Evolutionary conservation across 768 basidiomycete genomes (phyloP).

Genomic region (Trametes coccinea): DNA sequence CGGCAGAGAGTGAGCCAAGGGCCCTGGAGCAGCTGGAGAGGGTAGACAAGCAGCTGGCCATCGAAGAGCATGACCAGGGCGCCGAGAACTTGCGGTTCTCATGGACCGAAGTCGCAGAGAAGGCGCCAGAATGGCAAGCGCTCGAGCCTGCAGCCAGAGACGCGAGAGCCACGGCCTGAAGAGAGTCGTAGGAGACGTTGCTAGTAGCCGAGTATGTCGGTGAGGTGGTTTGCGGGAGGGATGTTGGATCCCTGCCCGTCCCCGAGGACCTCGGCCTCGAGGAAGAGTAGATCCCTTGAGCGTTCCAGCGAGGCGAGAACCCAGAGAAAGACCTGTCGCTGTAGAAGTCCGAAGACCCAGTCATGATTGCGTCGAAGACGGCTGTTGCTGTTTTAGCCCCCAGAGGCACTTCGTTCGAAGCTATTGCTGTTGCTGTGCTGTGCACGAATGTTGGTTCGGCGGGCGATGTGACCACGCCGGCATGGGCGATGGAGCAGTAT

Average conservation of each 20-base stretch:
- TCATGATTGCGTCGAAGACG: conserved; percentile 6
- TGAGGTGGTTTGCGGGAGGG: background rate
- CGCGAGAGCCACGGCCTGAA: background rate
- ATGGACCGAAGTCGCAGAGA: background rate
- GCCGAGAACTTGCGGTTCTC: background rate
- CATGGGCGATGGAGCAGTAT: background rate
- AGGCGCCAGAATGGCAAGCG: background rate
- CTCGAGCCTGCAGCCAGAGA: background rate
- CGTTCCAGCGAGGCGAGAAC: background rate
- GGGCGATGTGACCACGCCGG: background rate
- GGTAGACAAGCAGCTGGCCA: no score
- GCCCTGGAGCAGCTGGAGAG: no score
- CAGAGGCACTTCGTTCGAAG: background rate
- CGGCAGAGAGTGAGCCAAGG: no score
- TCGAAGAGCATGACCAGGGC: background rate
- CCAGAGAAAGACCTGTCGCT: background rate
- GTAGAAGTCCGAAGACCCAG: background rate
- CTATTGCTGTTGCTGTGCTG: background rate
- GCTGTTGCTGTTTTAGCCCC: background rate
- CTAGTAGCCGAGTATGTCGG: background rate
- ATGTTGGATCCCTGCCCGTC: background rate
- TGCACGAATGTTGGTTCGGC: background rate
- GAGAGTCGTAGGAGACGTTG: background rate
- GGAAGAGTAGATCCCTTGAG: background rate
- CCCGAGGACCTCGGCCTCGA: background rate